Evolutionary conservation across 345 rosid species (phyloP), one percentile per base, ranked within the genome.

Genomic region (Ceriops tagal): DNA sequence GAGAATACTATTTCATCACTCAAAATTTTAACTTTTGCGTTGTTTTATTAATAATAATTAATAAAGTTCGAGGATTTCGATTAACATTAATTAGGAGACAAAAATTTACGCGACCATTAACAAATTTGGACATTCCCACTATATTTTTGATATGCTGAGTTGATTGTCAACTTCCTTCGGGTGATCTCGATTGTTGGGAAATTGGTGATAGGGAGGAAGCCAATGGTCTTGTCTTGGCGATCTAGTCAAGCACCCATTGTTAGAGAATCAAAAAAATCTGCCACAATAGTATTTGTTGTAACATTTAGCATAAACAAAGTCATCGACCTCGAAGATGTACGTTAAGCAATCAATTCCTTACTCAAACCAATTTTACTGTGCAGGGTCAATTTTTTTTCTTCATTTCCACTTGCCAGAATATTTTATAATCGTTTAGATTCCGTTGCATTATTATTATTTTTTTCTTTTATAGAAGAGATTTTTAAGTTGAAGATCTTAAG

Each of bases 81-180:
- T 21, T 43, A 5, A 47, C 22, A 47, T 6, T 15, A 19, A 37
- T 31, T 32, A 55, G 64, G 4, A 62, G 65, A 68, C 68, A 60
- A 9, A 58, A 8, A 37, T 22, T 60, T 27, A 26, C 7, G 27
- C 39, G 55, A 73, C 67, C 67, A 66, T 37, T 32, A 6, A 39
- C 63, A 53, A 56, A 73, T 3, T 35, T 66, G 67, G 69, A 63
- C 69, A 24, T 28, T 57, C 52, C 58, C 72, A 73, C 68, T 66
- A 61, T 0, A n/a, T 3, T 52, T 53, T 65, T 46, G 66, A 22
- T 0, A 39, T 43, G 57, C 53, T 72, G 70, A 72, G 52, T 59
- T 74, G 59, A 67, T 61, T 43, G 68, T 31, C 37, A 74, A 67
- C 34, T 61, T 68, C 60, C 63, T 56, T 63, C 24, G 63, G 64